These are phyloP conservation scores for Aphanocladium album DNA, from an alignment of 2,329 filamentous ascomycete species.

Conservation along the genomic window DNA sequence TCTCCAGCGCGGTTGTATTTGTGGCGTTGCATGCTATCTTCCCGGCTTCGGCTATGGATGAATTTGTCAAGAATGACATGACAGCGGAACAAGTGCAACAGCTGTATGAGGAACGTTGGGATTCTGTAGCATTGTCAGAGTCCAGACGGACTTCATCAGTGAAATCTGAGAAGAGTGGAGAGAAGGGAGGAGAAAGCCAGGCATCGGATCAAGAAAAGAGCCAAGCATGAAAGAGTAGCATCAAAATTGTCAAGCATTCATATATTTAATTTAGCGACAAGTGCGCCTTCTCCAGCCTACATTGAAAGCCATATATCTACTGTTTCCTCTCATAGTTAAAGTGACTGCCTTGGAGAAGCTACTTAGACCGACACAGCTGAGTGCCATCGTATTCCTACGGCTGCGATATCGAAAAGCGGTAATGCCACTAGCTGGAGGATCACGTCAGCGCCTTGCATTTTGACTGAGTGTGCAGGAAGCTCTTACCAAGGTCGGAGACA, in stretches of 20 bases:
- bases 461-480: neutral
- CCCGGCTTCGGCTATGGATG: conserved; percentile 23
- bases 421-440: neutral
- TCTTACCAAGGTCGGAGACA: neutral
- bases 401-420: too few species aligned
- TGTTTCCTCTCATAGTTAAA: too few species aligned
- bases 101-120: conserved; percentile 28
- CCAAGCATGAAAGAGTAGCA: neutral
- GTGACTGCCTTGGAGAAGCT: too few species aligned
- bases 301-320: too few species aligned
- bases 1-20: conserved; percentile 29
- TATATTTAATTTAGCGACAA: too few species aligned
- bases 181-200: neutral
- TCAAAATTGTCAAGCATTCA: too few species aligned
- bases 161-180: neutral
- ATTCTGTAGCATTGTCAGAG: conserved; percentile 20
- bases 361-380: too few species aligned
- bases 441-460: neutral
- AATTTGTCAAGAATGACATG: conserved; percentile 23
- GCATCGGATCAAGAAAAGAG: neutral
- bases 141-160: neutral
- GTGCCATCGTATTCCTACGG: too few species aligned
- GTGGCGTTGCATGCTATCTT: conserved; percentile 26
- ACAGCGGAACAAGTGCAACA: conserved; percentile 24
- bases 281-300: too few species aligned